Base-by-base conservation (phyloP, 257 asterid species). In the Dorcoceras hygrometricum region DNA sequence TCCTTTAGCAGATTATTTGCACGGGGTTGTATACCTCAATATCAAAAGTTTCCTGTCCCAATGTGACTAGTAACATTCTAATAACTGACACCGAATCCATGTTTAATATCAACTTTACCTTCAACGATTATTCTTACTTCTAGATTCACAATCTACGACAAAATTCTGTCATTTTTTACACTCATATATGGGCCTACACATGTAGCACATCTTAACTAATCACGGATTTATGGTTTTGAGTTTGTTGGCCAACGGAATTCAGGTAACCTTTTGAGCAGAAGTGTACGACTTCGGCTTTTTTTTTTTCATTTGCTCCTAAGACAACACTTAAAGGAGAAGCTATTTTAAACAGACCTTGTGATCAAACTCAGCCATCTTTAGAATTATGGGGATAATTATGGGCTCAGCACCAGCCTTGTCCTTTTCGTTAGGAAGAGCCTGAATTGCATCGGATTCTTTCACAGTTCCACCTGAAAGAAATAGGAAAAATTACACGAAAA, bases 351-450 rank as follows among this genome's bases (percentile, higher is more conserved):
- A 69, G 69, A 94, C 99, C 98, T 89, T 87, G 63, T 94, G 98
- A 76, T 90, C 99, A 79, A 94, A 94, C 39, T 91, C 96, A 48
- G 95, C 94, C 99, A 94, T 89, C 83, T 86, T 86, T 29, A 94
- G 80, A 75, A 94, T 88, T 76, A 94, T 86, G 23, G 95, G 98
- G 76, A 89, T 76, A 71, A 90, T 81, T 67, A 91, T 87, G 69
- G 99, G 95, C 68, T 89, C 90, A 67, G 98, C 79, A 72, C 97
- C 96, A 71, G 87, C 82, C 70, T 90, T 87, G 46, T 74, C 91
- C 63, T 80, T 83, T 69, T 73, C 83, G 66, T 64, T 82, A 57
- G 80, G 62, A 71, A 80, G 73, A 59, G 70, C 75, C 71, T 63
- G 58, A 68, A 63, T 78, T 66, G 70, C 65, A 54, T 39, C 82